Base-by-base conservation (phyloP, 2,329 filamentous ascomycete species). In the Diaporthe sp. region DNA sequence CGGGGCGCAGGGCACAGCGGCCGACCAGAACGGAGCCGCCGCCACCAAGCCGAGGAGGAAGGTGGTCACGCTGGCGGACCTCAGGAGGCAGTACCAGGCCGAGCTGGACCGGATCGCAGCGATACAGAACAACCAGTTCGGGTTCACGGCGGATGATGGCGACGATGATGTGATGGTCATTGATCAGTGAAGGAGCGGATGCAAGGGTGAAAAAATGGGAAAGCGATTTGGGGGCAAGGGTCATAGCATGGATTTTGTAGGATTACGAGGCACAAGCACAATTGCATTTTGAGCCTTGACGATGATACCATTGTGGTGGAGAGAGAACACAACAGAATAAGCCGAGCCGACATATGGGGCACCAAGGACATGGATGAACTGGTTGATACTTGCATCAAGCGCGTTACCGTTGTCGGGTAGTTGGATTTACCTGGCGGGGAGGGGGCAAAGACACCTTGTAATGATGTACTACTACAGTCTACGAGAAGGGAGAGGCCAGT, bases 91-190 rank as follows among this genome's bases (percentile, higher is more conserved):
- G 82, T 99, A 98, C 82, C 94, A 97, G 84, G 91, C 90, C 33
- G 95, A 98, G 84, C 86, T 99, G 80, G 97, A 99, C 84, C 90
- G 95, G 77, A 93, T 97, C 78, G 94, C 93, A 70, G 93, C 94
- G 71, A 95, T 98, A 82, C 92, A 97, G 84, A 94, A 94, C 81
- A 95, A 97, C 74, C 92, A 97, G 81, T 98, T 97, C 87, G 93
- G 94, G 22, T 94, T 98, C 76, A 84, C 87, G 76, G 86, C 84
- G 17, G 69, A 64, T 9, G 70, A 54, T 30, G 89, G 85, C 40
- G 85, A 87, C 71, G 87, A 90, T 77, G 80, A 90, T 77, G 80
- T 84, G 74, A 91, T 91, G 88, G 61, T 70, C 38, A 74, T 76
- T 42, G 75, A 76, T 35, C 38, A 69, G 30, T 74, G 33, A n/a